phyloP scores from a whole-genome alignment of 1,139 yeast species.

The Pichia terricola region DNA sequence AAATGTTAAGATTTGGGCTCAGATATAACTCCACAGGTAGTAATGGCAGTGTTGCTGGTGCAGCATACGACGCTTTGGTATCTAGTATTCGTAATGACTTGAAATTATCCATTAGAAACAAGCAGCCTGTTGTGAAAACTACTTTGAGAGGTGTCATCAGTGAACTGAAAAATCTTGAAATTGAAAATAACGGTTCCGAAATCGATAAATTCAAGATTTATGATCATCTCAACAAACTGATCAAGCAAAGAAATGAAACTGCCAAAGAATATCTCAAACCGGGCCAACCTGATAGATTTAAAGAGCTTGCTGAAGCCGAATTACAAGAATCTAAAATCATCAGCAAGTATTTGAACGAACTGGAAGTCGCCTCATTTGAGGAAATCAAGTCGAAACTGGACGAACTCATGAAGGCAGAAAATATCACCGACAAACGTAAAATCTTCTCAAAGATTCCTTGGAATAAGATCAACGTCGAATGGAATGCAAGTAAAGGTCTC shows the following conservation, averaged over 20 bases:
- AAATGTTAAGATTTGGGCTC: too few species aligned
- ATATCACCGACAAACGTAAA: slow-evolving; percentile 21
- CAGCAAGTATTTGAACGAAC: slow-evolving; percentile 29
- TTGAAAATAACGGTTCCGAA: slow-evolving; percentile 34
- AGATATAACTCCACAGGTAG: too few species aligned
- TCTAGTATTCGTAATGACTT: slow-evolving; percentile 35
- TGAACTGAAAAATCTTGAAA: slow-evolving; percentile 51
- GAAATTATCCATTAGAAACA: slow-evolving; percentile 39
- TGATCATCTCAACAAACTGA: slow-evolving; percentile 39
- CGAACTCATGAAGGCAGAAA: slow-evolving; percentile 29
- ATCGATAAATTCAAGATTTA: slow-evolving; percentile 40
- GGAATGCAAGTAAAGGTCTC: slow-evolving; percentile 39
- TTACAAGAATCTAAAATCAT: slow-evolving; percentile 39
- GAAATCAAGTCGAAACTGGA: slow-evolving; percentile 37
- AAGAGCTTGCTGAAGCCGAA: slow-evolving; percentile 44
- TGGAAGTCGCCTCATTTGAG: slow-evolving; percentile 44
- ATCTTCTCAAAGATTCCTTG: slow-evolving; percentile 40
- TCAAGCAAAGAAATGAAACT: slow-evolving; percentile 45
- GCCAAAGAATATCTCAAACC: slow-evolving; percentile 42
- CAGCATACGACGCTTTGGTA: slow-evolving; percentile 25
- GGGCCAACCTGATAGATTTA: slow-evolving; percentile 37
- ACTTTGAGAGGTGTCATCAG: slow-evolving; percentile 49
- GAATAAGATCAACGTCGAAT: slow-evolving; percentile 38
- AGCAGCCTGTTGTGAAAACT: slow-evolving; percentile 35
- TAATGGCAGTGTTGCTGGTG: neutral